Evolutionary conservation across 2,329 filamentous ascomycete genomes (phyloP).

Genomic region (Colletotrichum australisinense): DNA sequence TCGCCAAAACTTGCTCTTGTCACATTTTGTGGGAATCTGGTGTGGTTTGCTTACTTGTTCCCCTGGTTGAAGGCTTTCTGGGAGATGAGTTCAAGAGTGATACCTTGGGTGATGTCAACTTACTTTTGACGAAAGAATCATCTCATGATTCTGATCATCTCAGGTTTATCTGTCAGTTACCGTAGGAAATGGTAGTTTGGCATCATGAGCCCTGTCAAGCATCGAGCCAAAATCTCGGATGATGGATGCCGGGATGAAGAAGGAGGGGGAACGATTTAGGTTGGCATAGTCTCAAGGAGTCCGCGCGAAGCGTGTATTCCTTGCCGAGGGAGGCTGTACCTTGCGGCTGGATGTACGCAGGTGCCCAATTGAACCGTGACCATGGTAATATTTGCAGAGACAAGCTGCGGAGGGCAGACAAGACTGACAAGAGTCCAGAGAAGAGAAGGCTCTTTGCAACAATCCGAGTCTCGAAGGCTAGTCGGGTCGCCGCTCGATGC

Average conservation of each 20-base stretch:
- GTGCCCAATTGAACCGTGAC: not conserved
- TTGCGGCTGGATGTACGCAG: too few species aligned
- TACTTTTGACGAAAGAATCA: not conserved
- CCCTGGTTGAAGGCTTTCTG: too few species aligned
- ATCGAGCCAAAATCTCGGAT: constrained; percentile 7
- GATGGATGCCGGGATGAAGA: constrained; percentile 7
- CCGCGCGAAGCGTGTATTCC: constrained; percentile 10
- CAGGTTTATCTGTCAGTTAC: not conserved
- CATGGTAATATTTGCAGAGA: not conserved
- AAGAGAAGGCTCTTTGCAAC: constrained; percentile 14
- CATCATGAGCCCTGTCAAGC: constrained; percentile 6
- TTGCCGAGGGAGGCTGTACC: not conserved
- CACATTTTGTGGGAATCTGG: not conserved
- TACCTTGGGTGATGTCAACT: not conserved
- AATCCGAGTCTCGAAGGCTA: constrained; percentile 26
- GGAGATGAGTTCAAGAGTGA: too few species aligned
- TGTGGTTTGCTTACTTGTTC: not conserved
- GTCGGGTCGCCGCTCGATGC: constrained; percentile 7
- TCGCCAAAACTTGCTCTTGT: constrained; percentile 27
- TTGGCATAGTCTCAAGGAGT: constrained; percentile 10
- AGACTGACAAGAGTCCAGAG: not conserved
- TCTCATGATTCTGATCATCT: not conserved
- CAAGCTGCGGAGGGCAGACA: too few species aligned
- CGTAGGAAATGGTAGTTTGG: not conserved
- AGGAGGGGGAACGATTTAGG: not conserved